Conservation (phyloP, 2,329 filamentous ascomycete genomes). For the Scolecobasidium constrictum region DNA sequence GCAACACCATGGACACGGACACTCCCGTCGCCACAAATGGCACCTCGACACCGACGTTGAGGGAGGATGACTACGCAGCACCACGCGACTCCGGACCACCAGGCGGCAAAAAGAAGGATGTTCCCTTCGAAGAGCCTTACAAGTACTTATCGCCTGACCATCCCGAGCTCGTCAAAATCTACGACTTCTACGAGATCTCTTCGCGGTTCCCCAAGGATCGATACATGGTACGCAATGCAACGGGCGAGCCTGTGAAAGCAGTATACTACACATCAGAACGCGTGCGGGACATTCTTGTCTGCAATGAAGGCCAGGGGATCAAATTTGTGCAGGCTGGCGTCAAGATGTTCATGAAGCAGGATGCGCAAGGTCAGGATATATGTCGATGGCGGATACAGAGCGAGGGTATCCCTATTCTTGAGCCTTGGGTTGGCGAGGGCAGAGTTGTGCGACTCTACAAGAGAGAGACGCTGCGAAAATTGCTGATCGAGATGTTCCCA, state of each 20-base stretch:
- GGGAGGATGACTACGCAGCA: conserved; percentile 1
- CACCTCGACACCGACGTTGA: not conserved
- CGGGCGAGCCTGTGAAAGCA: conserved; percentile 79
- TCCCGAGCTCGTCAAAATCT: conserved; percentile 65
- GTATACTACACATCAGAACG: conserved; percentile 92
- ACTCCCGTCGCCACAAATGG: not conserved
- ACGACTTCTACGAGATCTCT: conserved; percentile 75
- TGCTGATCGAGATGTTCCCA: conserved; percentile 95
- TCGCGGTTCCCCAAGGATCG: conserved; percentile 76
- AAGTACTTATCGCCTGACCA: conserved; percentile 74
- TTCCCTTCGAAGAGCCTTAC: conserved; percentile 78
- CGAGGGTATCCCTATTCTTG: conserved; percentile 82
- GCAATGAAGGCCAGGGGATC: conserved; percentile 83
- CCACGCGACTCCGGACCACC: not conserved
- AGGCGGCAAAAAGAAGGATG: conserved; percentile 29
- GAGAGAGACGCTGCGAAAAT: conserved; percentile 67
- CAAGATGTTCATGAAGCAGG: conserved; percentile 98
- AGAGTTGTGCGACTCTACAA: conserved; percentile 65
- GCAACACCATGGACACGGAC: not conserved
- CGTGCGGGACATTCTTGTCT: conserved; percentile 70
- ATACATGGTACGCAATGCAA: conserved; percentile 92
- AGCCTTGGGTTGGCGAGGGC: conserved; percentile 75
- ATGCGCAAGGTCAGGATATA: conserved; percentile 73
- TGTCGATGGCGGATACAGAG: conserved; percentile 94
- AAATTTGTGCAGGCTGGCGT: conserved; percentile 96